phyloP scores from a whole-genome alignment of 1,284 basidiomycete species.

The Omphalotus olearius region DNA sequence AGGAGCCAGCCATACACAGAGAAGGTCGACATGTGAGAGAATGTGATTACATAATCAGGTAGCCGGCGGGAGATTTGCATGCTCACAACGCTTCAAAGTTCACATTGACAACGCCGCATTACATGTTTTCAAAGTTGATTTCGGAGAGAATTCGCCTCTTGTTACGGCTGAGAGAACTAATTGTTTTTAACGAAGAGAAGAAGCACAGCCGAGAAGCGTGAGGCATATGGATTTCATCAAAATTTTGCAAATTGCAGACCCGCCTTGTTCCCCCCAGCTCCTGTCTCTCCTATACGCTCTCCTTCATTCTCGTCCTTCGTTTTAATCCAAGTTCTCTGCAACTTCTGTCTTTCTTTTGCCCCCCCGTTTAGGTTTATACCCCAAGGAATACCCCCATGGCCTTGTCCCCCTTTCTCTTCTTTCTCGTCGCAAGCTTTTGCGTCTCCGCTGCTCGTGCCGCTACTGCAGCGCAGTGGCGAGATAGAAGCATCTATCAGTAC shows the following conservation, averaged over 20 bases:
- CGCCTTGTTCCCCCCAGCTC: too few species aligned
- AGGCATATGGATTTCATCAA: too few species aligned
- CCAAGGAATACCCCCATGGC: slow-evolving; percentile 9
- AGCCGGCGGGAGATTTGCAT: too few species aligned
- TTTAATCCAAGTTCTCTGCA: background rate
- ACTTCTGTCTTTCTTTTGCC: slow-evolving; percentile 8
- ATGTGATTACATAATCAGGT: background rate
- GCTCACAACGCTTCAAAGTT: too few species aligned
- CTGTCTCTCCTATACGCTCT: slow-evolving; percentile 1
- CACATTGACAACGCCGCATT: too few species aligned
- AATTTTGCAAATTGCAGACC: background rate
- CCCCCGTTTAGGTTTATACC: background rate
- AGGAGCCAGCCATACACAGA: slow-evolving; percentile 58
- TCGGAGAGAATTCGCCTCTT: background rate
- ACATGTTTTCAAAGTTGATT: background rate
- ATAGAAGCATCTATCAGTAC: slow-evolving; percentile 22
- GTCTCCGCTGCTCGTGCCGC: slow-evolving; percentile 24
- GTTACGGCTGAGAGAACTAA: too few species aligned
- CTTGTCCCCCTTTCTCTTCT: background rate
- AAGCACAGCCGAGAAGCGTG: too few species aligned
- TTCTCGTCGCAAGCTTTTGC: slow-evolving; percentile 6
- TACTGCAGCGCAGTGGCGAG: slow-evolving; percentile 40
- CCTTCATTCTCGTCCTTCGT: slow-evolving; percentile 15
- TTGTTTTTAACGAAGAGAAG: too few species aligned
- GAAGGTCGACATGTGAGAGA: slow-evolving; percentile 29